These are phyloP conservation scores for Rhodotorula sp. DNA, from an alignment of 1,284 basidiomycete species.

Conservation along the genomic window DNA sequence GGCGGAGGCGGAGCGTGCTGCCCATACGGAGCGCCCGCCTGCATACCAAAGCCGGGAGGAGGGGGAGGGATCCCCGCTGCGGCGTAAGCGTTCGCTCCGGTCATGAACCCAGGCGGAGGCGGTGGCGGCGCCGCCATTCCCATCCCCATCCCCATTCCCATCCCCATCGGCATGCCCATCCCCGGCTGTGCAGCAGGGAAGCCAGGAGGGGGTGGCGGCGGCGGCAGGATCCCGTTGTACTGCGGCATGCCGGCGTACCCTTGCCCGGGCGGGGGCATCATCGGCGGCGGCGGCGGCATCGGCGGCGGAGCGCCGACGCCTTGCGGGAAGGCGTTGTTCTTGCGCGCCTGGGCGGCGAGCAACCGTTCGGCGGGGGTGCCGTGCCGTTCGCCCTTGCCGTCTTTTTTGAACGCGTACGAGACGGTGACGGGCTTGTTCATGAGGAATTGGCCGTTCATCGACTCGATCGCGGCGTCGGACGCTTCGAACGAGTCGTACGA, in stretches of 20 bases:
- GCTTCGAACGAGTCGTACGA: conserved; percentile 97
- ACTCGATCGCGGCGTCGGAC: conserved; percentile 91
- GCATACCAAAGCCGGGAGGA: conserved; percentile 25
- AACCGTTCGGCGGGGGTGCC: conserved; percentile 93
- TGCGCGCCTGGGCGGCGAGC: conserved; percentile 89
- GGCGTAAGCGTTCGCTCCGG: conserved; percentile 26
- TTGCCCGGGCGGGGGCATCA: background rate
- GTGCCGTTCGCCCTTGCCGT: conserved; percentile 95
- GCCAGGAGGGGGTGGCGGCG: conserved; percentile 25
- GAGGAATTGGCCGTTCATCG: conserved; percentile 95
- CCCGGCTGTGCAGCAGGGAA: background rate
- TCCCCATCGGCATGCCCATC: background rate
- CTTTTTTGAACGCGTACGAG: conserved; percentile 98
- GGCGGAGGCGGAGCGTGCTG: conserved; percentile 21
- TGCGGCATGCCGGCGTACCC: background rate
- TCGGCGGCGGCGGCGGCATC: background rate
- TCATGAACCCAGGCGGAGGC: conserved; percentile 27
- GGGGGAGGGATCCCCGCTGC: conserved; percentile 31
- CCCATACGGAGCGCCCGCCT: background rate
- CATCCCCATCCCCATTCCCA: background rate
- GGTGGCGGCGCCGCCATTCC: conserved; percentile 2
- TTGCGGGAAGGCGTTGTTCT: conserved; percentile 57
- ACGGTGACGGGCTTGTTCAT: conserved; percentile 97
- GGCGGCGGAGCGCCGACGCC: conserved; percentile 11
- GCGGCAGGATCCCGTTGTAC: conserved; percentile 7